These are phyloP conservation scores for Trichoderma aggressivum DNA, from an alignment of 2,329 filamentous ascomycete species.

Conservation along the genomic window DNA sequence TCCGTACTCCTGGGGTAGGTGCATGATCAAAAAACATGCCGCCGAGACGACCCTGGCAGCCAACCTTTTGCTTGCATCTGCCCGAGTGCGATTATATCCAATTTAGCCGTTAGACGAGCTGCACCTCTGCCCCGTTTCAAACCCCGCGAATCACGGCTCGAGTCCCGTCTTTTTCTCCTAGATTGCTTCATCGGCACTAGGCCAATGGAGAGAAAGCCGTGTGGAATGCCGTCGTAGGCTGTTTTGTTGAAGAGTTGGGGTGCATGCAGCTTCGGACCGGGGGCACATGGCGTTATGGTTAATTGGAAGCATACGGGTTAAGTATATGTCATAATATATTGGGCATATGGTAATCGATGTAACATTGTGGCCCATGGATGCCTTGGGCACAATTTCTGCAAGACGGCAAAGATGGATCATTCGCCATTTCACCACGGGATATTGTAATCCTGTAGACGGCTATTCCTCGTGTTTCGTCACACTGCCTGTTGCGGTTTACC, in stretches of 20 bases:
- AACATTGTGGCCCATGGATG: neutral
- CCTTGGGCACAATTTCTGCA: neutral
- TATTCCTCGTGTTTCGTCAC: neutral
- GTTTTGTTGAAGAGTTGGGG: neutral
- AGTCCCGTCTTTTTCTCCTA: slow-evolving; percentile 1
- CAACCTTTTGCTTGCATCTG: neutral
- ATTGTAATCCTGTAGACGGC: neutral
- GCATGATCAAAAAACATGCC: neutral
- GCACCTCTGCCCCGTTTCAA: neutral
- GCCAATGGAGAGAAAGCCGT: neutral
- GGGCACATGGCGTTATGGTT: slow-evolving; percentile 7
- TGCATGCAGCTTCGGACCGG: neutral
- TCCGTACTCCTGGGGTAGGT: neutral
- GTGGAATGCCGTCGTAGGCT: neutral
- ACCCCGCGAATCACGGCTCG: neutral
- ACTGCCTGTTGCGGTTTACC: neutral
- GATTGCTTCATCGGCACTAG: slow-evolving; percentile 9
- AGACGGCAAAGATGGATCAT: neutral
- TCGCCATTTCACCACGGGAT: neutral
- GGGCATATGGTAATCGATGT: neutral
- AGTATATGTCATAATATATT: neutral
- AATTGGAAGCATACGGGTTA: slow-evolving; percentile 7
- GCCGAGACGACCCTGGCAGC: neutral
- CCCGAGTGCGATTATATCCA: neutral
- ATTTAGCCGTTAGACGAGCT: slow-evolving; percentile 12